Evolutionary conservation across 768 basidiomycete species (phyloP).

Genomic region (Chlorophyllum brunneum): DNA sequence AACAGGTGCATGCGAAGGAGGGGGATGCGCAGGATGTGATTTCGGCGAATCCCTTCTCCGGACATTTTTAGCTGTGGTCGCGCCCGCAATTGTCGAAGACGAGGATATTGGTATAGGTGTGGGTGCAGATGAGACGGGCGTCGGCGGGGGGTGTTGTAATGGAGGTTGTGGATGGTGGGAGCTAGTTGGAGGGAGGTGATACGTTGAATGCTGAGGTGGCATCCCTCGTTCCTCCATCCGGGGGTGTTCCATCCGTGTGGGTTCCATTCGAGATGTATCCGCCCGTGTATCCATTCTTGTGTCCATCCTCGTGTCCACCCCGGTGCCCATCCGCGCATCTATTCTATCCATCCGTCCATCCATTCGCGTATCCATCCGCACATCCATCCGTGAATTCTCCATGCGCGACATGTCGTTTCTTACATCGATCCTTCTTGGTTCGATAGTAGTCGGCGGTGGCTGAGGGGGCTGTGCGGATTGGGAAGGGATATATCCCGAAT

Average conservation of each 20-base stretch:
- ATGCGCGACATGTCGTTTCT: slow-evolving; percentile 4
- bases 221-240: slow-evolving; percentile 5
- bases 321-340: background rate
- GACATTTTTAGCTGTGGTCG: slow-evolving; percentile 8
- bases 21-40: slow-evolving; percentile 20
- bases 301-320: slow-evolving; percentile 7
- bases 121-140: slow-evolving; percentile 10
- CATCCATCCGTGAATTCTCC: background rate
- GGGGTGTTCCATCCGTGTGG: slow-evolving; percentile 2
- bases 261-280: slow-evolving; percentile 1
- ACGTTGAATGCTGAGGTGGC: slow-evolving; percentile 5
- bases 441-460: slow-evolving; percentile 2
- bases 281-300: background rate
- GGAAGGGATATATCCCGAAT: slow-evolving; percentile 6
- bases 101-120: slow-evolving; percentile 11
- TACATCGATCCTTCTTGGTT: slow-evolving; percentile 7
- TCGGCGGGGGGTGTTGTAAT: slow-evolving; percentile 9
- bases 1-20: slow-evolving; percentile 20
- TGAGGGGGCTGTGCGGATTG: slow-evolving; percentile 2
- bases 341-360: background rate
- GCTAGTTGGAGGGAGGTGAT: slow-evolving; percentile 3
- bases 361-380: background rate
- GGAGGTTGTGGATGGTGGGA: slow-evolving; percentile 5
- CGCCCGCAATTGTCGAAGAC: slow-evolving; percentile 12
- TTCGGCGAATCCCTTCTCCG: slow-evolving; percentile 7